These are phyloP conservation scores for Cercophora newfieldiana DNA, from an alignment of 495 filamentous ascomycete species.

Conservation along the genomic window DNA sequence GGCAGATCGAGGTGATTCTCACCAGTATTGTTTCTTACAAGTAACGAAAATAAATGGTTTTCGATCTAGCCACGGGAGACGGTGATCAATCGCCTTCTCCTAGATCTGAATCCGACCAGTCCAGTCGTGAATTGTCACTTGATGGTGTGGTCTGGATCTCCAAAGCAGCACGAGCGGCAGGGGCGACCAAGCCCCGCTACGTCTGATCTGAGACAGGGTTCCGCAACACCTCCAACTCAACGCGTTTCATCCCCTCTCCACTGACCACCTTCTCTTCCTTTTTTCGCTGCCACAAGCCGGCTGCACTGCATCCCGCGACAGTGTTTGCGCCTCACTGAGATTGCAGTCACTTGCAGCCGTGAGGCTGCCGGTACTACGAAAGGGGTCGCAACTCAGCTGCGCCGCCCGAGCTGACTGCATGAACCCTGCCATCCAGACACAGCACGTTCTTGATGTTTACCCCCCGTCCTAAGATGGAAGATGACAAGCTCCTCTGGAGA, in stretches of 20 bases:
- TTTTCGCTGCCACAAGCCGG: not conserved
- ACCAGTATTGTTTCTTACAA: not conserved
- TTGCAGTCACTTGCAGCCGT: constrained; percentile 17
- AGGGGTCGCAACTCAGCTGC: not conserved
- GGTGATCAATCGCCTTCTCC: not conserved
- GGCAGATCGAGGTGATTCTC: no score
- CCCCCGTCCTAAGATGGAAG: not conserved
- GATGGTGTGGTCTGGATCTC: not conserved
- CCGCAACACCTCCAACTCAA: constrained; percentile 12
- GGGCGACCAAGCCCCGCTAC: constrained; percentile 3
- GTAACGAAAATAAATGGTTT: not conserved
- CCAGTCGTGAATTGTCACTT: not conserved
- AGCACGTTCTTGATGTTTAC: not conserved
- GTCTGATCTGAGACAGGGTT: not conserved
- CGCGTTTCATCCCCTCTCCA: constrained; percentile 11
- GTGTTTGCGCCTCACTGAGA: not conserved
- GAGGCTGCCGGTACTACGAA: no score
- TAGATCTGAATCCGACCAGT: not conserved
- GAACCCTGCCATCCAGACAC: not conserved
- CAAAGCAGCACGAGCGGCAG: not conserved
- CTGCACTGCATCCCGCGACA: not conserved
- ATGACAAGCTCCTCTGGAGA: not conserved
- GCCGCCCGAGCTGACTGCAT: not conserved
- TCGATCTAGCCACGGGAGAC: not conserved
- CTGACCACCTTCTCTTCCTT: not conserved